Conservation (phyloP, 768 basidiomycete species). For the Melanogaster broomeanus region DNA sequence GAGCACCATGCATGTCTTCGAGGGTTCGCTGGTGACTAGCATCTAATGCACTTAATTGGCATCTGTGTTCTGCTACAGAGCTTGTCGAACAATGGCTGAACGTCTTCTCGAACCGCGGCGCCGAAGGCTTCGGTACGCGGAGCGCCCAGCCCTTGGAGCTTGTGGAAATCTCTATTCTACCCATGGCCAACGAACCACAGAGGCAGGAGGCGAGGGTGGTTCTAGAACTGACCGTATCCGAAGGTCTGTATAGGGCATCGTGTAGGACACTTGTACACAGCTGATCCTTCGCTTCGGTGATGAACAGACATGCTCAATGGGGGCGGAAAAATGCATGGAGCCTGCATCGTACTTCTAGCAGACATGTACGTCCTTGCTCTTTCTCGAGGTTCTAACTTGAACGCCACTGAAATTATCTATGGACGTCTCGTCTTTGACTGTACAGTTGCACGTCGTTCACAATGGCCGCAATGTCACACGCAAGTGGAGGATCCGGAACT, state of each 20-base stretch:
- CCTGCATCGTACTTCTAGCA: conserved; percentile 44
- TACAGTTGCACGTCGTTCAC: conserved; percentile 45
- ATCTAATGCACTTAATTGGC: conserved; percentile 26
- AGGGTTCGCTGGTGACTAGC: conserved; percentile 27
- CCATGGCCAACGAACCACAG: conserved; percentile 36
- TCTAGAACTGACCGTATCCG: conserved; percentile 43
- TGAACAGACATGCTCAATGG: conserved; percentile 46
- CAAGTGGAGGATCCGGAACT: conserved; percentile 28
- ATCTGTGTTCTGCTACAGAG: conserved; percentile 30
- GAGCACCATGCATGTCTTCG: conserved; percentile 22
- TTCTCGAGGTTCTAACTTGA: not conserved
- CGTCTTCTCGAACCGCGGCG: conserved; percentile 25
- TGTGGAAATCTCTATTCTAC: conserved; percentile 41
- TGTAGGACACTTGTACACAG: not conserved
- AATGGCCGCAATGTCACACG: conserved; percentile 35
- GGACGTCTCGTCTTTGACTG: not conserved
- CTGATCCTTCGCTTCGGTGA: not conserved
- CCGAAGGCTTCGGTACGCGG: conserved; percentile 25
- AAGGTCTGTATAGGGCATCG: conserved; percentile 36
- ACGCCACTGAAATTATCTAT: too few species aligned
- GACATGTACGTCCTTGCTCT: conserved; percentile 41
- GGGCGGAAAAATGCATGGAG: conserved; percentile 40
- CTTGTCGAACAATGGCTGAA: conserved; percentile 40
- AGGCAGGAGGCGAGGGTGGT: conserved; percentile 41
- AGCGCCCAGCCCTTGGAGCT: conserved; percentile 16